A percentile compares a stretch with the other conserved stretches of the same genome.
These are phyloP conservation scores for Sphagnum magellanicum DNA, from an alignment of 228 moss, liverwort and hornwort species.

Conservation along the genomic window DNA sequence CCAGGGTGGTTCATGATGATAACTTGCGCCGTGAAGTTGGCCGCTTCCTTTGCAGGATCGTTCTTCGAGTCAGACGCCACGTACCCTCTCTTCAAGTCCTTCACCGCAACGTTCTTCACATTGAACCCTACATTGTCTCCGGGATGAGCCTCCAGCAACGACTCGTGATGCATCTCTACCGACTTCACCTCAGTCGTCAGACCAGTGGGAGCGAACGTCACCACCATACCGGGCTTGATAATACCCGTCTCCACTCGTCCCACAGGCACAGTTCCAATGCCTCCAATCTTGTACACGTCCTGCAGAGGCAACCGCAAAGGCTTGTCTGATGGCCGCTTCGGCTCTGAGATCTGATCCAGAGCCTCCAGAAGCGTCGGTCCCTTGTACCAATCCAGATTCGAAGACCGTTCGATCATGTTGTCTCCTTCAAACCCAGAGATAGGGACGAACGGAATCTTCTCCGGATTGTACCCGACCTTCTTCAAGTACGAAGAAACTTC, in stretches of 20 bases:
- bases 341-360: conserved; percentile 23
- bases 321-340: conserved; percentile 27
- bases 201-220: conserved; percentile 43
- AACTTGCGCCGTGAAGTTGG: conserved; percentile 11
- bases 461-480: conserved; percentile 57
- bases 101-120: conserved; percentile 40
- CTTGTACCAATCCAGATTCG: conserved; percentile 25
- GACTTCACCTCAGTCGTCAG: conserved; percentile 23
- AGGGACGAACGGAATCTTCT: conserved; percentile 47
- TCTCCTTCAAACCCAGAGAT: conserved; percentile 47
- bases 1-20: conserved; percentile 18
- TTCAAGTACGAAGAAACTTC: conserved; percentile 52
- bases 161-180: conserved; percentile 40
- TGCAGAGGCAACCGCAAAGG: conserved; percentile 14
- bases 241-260: conserved; percentile 51
- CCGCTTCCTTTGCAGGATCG: conserved; percentile 13
- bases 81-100: conserved; percentile 24
- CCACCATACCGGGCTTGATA: conserved; percentile 46
- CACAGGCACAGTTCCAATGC: conserved; percentile 44
- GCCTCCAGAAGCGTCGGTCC: conserved; percentile 20
- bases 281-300: conserved; percentile 35
- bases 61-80: conserved; percentile 20
- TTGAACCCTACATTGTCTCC: conserved; percentile 72
- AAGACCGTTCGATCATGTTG: conserved; percentile 25
- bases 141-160: conserved; percentile 42